Base-by-base conservation (phyloP, 495 filamentous ascomycete genomes). In the Elasticomyces elasticus region DNA sequence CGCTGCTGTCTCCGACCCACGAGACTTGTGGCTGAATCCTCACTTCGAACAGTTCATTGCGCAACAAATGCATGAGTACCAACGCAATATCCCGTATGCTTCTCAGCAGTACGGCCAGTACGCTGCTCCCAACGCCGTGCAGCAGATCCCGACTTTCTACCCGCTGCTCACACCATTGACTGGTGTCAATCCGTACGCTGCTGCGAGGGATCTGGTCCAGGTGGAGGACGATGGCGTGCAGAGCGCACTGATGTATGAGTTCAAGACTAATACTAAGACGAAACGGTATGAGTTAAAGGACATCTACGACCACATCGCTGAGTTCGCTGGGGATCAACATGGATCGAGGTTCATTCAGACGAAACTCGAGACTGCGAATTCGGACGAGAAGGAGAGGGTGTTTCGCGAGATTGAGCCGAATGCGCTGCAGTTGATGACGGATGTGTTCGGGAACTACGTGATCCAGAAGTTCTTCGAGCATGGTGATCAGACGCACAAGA, bases 391-490 rank as follows among this genome's bases (percentile, higher is more conserved):
- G 65, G 87, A 94, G n/a, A 82, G 84, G 43, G 82, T 97, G 1
- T 98, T 95, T 72, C 74, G 74, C 0, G 94, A 97, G 64, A 86
- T 98, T 33, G 75, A 81, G 59, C 78, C 82, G 0, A 91, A 97
- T 62, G 79, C 82, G 9, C 61, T 95, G 33, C 89, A 90, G 65
- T 72, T 97, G 38, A 96, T 95, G 89, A 91, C 84, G 11, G 94
- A 97, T 64, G 84, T 96, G 13, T 97, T 95, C 64, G 92, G 92
- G 17, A 98, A 98, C 68, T 98, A 97, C 64, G 92, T 98, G 31
- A 92, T 97, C 22, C 92, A 98, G 63, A 97, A 96, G 66, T 81
- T 97, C 57, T 97, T 96, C 60, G 91, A 97, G 69, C 89, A 97
- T 63, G 94, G 94, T 27, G 94, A 89, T 58, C 91, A 95, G 66